phyloP scores from a whole-genome alignment of 345 rosid species.

The Pistacia vera region DNA sequence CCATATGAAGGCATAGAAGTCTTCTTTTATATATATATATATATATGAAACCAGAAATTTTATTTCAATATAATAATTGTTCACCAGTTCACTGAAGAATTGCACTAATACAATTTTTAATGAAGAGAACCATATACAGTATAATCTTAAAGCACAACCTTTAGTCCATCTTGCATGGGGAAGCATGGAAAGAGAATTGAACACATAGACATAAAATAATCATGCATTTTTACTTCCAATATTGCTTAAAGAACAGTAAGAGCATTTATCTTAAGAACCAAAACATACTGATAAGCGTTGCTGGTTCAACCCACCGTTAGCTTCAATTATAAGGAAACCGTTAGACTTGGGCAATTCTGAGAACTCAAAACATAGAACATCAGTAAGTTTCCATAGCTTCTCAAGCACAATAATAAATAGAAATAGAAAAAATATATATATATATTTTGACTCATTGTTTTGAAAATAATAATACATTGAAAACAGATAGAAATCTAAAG shows the following conservation, averaged over 20 bases:
- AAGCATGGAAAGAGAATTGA: not conserved
- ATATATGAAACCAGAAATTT: not conserved
- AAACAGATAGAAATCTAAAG: not conserved
- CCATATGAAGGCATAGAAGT: not conserved
- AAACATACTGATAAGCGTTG: constrained; percentile 93
- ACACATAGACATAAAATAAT: not conserved
- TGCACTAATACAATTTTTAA: not conserved
- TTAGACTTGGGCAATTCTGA: constrained; percentile 66
- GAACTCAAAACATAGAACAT: constrained; percentile 27
- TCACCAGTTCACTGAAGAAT: not conserved
- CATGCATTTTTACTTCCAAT: constrained; percentile 3
- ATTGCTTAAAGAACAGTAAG: not conserved
- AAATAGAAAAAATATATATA: not conserved
- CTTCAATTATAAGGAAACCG: constrained; percentile 94
- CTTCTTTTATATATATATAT: not conserved
- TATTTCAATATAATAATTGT: too few species aligned
- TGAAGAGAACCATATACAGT: not conserved
- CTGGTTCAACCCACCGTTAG: constrained; percentile 96
- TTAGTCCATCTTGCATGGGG: not conserved
- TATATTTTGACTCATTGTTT: not conserved
- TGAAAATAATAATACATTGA: not conserved
- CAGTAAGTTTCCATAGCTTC: constrained; percentile 16
- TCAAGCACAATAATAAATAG: not conserved
- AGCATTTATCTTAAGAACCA: not conserved
- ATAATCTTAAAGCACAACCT: not conserved